phyloP scores from a whole-genome alignment of 2,329 filamentous ascomycete genomes.

The Emergomyces africanus region DNA sequence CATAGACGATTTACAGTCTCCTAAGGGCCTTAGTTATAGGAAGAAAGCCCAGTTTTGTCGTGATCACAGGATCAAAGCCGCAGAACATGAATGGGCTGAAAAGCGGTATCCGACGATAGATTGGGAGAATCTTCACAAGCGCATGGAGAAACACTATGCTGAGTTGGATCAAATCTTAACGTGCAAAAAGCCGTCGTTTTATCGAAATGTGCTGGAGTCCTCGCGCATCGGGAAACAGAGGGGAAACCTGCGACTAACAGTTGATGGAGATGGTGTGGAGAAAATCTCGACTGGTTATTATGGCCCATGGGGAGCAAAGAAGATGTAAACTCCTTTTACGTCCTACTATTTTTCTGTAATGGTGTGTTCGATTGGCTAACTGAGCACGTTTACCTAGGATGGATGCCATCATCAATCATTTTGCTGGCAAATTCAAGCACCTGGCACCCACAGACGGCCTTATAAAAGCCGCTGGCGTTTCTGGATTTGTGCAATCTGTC shows the following conservation, averaged over 20 bases:
- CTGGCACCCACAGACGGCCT: constrained; percentile 51
- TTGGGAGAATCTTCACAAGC: constrained; percentile 49
- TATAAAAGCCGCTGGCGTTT: constrained; percentile 53
- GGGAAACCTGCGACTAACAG: constrained; percentile 46
- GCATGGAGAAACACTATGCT: constrained; percentile 45
- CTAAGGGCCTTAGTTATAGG: constrained; percentile 1
- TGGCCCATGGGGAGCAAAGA: constrained; percentile 57
- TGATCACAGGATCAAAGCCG: constrained; percentile 46
- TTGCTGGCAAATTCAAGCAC: constrained; percentile 48
- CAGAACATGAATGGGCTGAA: constrained; percentile 36
- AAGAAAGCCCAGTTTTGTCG: constrained; percentile 52
- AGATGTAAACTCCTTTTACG: constrained; percentile 44
- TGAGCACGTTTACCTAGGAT: constrained; percentile 20
- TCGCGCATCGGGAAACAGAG: constrained; percentile 46
- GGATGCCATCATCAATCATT: constrained; percentile 48
- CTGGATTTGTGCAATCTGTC: constrained; percentile 58
- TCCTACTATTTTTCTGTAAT: constrained; percentile 7
- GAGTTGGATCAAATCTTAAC: constrained; percentile 42
- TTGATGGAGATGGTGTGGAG: constrained; percentile 32
- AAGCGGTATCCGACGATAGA: constrained; percentile 58
- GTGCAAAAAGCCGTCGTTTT: constrained; percentile 44
- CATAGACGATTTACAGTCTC: constrained; percentile 31
- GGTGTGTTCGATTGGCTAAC: neutral
- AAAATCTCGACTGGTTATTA: constrained; percentile 69
- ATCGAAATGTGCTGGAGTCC: constrained; percentile 43